Evolutionary conservation across 129 eudicot genomes (phyloP).

Genomic region (Calendula officinalis): DNA sequence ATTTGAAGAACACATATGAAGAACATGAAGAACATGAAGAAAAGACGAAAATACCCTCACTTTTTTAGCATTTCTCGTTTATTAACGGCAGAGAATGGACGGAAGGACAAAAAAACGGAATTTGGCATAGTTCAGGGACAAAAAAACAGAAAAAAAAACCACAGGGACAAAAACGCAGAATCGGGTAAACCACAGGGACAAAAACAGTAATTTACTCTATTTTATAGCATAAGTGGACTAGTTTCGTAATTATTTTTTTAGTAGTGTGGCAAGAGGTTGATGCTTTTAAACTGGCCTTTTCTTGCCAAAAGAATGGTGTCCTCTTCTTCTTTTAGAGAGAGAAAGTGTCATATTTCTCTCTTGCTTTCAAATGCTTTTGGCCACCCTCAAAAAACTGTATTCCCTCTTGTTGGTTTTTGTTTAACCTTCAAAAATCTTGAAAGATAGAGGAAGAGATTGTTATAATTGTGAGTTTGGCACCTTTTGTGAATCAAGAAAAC

Average conservation of each 20-base stretch:
- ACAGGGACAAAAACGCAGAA: too few relatives aligned
- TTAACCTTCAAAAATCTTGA: background rate
- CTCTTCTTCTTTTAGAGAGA: slow-evolving; percentile 30
- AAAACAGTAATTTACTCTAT: too few relatives aligned
- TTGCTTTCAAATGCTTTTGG: slow-evolving; percentile 23
- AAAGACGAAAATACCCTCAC: too few relatives aligned
- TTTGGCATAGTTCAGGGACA: too few relatives aligned
- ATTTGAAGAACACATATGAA: too few relatives aligned
- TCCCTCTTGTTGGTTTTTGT: slow-evolving; percentile 18
- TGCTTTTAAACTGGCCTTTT: slow-evolving; percentile 33
- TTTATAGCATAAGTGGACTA: slow-evolving; percentile 28
- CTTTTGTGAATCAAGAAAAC: background rate
- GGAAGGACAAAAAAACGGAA: too few relatives aligned
- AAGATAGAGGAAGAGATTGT: slow-evolving; percentile 1
- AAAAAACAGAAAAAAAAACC: too few relatives aligned
- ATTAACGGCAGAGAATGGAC: too few relatives aligned
- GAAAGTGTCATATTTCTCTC: slow-evolving; percentile 24
- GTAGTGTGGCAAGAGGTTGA: slow-evolving; percentile 27
- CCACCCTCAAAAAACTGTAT: slow-evolving; percentile 19
- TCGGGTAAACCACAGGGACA: too few relatives aligned
- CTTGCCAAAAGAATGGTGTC: slow-evolving; percentile 35
- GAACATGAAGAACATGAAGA: too few relatives aligned
- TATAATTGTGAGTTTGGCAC: background rate
- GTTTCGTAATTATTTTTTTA: slow-evolving; percentile 17
- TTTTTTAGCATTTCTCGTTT: too few relatives aligned